These are phyloP conservation scores for Dendrobium catenatum DNA, from an alignment of 106 monocot genomes.

Conservation along the genomic window DNA sequence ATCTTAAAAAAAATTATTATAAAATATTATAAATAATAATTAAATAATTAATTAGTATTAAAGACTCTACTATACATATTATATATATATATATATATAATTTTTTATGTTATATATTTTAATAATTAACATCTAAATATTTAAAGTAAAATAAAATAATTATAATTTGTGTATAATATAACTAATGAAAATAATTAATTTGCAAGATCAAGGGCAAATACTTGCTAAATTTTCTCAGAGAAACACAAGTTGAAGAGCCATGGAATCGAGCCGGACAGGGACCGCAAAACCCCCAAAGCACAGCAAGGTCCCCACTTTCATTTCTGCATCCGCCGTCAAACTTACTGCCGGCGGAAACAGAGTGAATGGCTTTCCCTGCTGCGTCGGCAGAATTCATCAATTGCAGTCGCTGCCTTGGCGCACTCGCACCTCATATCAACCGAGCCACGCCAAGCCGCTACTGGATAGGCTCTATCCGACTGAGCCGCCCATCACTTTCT, in stretches of 20 bases:
- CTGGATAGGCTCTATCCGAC: not conserved
- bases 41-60: too few species aligned
- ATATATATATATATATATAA: too few species aligned
- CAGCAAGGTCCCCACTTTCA: not conserved
- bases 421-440: not conserved
- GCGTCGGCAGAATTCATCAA: not conserved
- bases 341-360: not conserved
- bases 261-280: not conserved
- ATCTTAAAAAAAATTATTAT: too few species aligned
- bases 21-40: too few species aligned
- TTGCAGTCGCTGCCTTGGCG: not conserved
- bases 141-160: too few species aligned
- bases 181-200: too few species aligned
- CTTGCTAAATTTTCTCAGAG: too few species aligned
- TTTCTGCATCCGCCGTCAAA: not conserved
- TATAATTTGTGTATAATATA: too few species aligned
- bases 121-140: too few species aligned
- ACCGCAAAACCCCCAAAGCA: not conserved
- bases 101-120: too few species aligned
- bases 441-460: slow-evolving; percentile 3
- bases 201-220: too few species aligned
- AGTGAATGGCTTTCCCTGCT: not conserved
- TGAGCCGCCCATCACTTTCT: not conserved
- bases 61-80: too few species aligned
- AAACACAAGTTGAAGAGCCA: not conserved